phyloP scores from a whole-genome alignment of 140 eudicot species.

The Flaveria floridana region DNA sequence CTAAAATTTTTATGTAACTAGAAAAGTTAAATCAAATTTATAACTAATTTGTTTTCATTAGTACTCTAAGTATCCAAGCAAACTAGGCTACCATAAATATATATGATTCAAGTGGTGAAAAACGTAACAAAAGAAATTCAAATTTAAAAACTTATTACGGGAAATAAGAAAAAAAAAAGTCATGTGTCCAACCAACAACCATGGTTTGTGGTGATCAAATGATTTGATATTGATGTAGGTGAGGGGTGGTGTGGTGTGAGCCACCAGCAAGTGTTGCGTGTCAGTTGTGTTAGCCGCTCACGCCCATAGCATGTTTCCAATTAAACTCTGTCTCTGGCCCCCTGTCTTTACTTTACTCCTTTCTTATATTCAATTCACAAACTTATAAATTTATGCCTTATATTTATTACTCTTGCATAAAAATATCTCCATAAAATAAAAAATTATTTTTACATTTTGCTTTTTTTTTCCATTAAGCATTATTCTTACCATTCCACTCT shows the following conservation, averaged over 20 bases:
- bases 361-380: constrained; percentile 2
- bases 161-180: neutral
- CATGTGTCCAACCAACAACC: neutral
- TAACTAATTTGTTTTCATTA: too few species aligned
- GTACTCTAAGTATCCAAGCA: too few species aligned
- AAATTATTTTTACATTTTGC: neutral
- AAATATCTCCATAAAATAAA: neutral
- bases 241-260: constrained; percentile 30
- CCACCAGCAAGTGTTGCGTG: constrained; percentile 35
- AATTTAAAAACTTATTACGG: neutral
- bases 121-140: neutral
- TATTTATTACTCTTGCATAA: neutral
- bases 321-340: constrained; percentile 20
- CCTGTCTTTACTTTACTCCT: constrained; percentile 6
- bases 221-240: constrained; percentile 29
- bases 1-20: too few species aligned
- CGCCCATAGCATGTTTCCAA: constrained; percentile 32
- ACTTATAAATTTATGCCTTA: neutral
- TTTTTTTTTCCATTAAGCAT: neutral
- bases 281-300: constrained; percentile 36
- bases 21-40: too few species aligned
- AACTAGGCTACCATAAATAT: too few species aligned
- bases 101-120: too few species aligned
- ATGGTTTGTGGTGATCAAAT: constrained; percentile 26
- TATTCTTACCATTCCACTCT: neutral